These are phyloP conservation scores for Acanthamoeba polyphaga DNA, from an alignment of 208 protist genomes.

Conservation along the genomic window DNA sequence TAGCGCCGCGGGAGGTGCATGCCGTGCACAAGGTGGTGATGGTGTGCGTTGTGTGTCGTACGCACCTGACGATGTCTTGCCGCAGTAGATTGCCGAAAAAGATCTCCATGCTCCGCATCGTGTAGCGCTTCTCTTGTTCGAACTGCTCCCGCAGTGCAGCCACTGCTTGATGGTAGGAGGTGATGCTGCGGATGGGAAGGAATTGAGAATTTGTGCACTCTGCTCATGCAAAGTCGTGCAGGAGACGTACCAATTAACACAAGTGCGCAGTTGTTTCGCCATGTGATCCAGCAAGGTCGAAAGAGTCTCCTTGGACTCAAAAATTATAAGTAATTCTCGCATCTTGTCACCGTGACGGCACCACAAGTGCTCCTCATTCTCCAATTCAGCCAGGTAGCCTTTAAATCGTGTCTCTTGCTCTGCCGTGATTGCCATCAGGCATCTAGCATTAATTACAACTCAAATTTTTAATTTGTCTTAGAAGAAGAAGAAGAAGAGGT, in stretches of 20 bases:
- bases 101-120: conserved; percentile 33
- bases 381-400: background rate
- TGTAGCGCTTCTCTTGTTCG: background rate
- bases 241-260: background rate
- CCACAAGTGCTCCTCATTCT: conserved; percentile 47
- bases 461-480: too few relatives aligned
- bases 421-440: background rate
- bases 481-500: too few relatives aligned
- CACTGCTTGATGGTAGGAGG: conserved; percentile 8
- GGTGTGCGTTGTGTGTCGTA: background rate
- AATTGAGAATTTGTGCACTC: background rate
- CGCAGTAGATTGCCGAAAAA: background rate
- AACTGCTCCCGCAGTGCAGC: background rate
- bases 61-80: background rate
- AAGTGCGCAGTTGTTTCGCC: background rate
- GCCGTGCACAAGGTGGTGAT: too few relatives aligned
- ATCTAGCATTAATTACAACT: too few relatives aligned
- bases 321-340: conserved; percentile 2
- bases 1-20: too few relatives aligned
- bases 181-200: background rate
- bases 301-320: background rate
- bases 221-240: background rate
- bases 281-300: background rate
- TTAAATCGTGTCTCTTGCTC: background rate
- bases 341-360: conserved; percentile 6